A percentile compares a stretch with the other conserved stretches of the same genome.
Conservation (phyloP, 1,284 basidiomycete genomes). For the Cryptococcus sp. region DNA sequence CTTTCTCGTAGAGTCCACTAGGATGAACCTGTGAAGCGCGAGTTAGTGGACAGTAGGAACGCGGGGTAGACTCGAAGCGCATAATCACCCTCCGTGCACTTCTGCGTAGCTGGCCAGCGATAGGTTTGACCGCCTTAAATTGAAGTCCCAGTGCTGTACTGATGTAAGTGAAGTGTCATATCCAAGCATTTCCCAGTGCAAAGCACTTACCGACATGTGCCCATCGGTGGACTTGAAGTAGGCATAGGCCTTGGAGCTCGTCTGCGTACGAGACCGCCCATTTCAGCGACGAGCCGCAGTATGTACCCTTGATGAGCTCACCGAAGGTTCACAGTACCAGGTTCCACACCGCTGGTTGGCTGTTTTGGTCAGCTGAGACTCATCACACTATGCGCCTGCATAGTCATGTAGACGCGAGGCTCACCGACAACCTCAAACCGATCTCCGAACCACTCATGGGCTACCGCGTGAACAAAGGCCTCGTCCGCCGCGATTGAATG, state of each 20-base stretch:
- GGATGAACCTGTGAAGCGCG: slow-evolving; percentile 60
- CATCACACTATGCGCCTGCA: too few relatives aligned
- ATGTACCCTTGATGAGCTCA: slow-evolving; percentile 27
- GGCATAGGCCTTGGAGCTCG: slow-evolving; percentile 51
- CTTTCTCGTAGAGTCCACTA: slow-evolving; percentile 89
- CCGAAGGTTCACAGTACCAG: slow-evolving; percentile 80
- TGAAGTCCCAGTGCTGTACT: slow-evolving; percentile 70
- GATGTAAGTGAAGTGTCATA: not conserved
- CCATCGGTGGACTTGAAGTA: slow-evolving; percentile 99
- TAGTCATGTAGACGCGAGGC: slow-evolving; percentile 7
- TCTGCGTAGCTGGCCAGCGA: slow-evolving; percentile 65
- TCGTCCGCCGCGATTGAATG: slow-evolving; percentile 79
- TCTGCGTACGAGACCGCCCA: slow-evolving; percentile 32
- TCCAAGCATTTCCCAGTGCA: not conserved
- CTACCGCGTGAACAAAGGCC: slow-evolving; percentile 63
- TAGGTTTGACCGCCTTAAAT: slow-evolving; percentile 78
- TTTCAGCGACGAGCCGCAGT: slow-evolving; percentile 4
- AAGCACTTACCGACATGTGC: slow-evolving; percentile 60
- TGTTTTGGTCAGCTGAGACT: slow-evolving; percentile 31
- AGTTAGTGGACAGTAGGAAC: not conserved
- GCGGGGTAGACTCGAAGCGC: not conserved
- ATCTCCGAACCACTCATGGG: slow-evolving; percentile 52
- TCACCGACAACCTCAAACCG: slow-evolving; percentile 43
- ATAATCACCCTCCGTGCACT: slow-evolving; percentile 59
- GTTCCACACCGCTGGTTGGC: slow-evolving; percentile 91